phyloP scores from a whole-genome alignment of 225 moss, liverwort and hornwort species.

The Marchantia polymorpha region DNA sequence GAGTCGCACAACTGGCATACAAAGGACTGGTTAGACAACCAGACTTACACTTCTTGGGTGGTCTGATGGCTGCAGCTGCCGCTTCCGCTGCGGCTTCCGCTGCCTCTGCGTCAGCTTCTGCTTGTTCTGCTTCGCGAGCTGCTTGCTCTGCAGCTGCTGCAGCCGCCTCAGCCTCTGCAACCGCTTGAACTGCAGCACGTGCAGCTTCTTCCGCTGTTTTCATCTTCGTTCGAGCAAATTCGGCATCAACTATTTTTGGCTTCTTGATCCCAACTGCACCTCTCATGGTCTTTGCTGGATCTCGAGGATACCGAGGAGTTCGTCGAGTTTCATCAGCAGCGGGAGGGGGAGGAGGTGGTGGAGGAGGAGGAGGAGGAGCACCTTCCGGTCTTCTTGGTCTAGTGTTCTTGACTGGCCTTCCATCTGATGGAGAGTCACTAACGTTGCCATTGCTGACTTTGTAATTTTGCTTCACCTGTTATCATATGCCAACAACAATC shows the following conservation, averaged over 20 bases:
- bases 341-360: background rate
- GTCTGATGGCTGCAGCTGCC: conserved; percentile 78
- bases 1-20: conserved; percentile 4
- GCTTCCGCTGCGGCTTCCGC: conserved; percentile 96
- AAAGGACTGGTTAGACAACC: conserved; percentile 3
- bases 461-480: conserved; percentile 78
- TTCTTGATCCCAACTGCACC: conserved; percentile 67
- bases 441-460: conserved; percentile 71
- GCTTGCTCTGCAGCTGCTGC: conserved; percentile 95
- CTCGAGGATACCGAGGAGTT: conserved; percentile 82
- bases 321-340: conserved; percentile 60
- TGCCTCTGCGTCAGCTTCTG: conserved; percentile 95
- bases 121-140: conserved; percentile 86
- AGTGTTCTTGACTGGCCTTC: conserved; percentile 59
- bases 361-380: conserved; percentile 33
- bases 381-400: conserved; percentile 67
- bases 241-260: conserved; percentile 72
- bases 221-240: conserved; percentile 75
- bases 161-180: conserved; percentile 95
- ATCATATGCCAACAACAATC: background rate
- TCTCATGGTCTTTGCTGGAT: conserved; percentile 73
- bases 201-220: conserved; percentile 97
- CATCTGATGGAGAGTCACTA: conserved; percentile 55
- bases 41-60: conserved; percentile 76
- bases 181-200: conserved; percentile 87